phyloP scores from a whole-genome alignment of 2,329 filamentous ascomycete genomes.

The Coniochaeta sp. region DNA sequence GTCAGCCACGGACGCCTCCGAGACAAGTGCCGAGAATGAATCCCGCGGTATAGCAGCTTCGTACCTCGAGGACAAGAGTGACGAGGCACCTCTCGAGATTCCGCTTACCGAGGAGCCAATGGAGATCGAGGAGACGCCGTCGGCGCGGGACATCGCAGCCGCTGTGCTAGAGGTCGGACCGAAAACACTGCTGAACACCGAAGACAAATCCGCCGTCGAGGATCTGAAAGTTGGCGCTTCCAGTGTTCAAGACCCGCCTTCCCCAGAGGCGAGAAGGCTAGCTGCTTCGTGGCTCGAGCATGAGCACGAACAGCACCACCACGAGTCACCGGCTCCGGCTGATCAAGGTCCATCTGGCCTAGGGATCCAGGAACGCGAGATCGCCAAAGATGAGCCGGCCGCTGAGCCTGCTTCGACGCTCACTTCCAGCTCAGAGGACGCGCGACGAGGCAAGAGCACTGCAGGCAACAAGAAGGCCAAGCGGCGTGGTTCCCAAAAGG shows the following conservation, averaged over 20 bases:
- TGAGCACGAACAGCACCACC: neutral
- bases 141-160: constrained; percentile 16
- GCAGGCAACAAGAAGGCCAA: constrained; percentile 5
- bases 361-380: neutral
- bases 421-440: neutral
- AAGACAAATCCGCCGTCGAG: neutral
- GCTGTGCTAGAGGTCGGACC: constrained; percentile 9
- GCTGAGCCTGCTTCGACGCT: neutral
- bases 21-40: neutral
- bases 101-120: neutral
- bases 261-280: neutral
- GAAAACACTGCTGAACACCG: neutral
- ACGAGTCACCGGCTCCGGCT: neutral
- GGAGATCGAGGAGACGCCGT: constrained; percentile 3
- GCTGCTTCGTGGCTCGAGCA: constrained; percentile 3
- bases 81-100: neutral
- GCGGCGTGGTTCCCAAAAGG: constrained; percentile 2
- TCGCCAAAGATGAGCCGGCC: neutral
- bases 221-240: neutral
- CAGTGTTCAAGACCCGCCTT: neutral
- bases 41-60: constrained; percentile 14
- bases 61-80: constrained; percentile 2
- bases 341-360: neutral
- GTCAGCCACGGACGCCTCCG: neutral
- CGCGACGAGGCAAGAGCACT: neutral